Base-by-base conservation (phyloP, 441 rosid genomes). In the Metrosideros polymorpha region DNA sequence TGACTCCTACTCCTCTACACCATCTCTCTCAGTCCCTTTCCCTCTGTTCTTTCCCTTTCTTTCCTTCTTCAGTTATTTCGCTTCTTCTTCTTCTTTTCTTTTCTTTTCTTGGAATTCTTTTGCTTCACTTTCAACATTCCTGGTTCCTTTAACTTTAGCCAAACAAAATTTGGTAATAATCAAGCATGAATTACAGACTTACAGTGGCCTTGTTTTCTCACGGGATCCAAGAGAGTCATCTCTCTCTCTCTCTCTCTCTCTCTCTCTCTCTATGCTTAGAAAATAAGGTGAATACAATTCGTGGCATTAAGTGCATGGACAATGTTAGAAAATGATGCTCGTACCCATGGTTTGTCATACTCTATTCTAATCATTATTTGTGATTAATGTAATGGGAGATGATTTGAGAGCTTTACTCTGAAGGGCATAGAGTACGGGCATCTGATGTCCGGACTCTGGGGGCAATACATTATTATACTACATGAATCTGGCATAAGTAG, bases 191-290 rank as follows among this genome's bases (percentile, higher is more conserved):
- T 84, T 86, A 55, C 84, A 86, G 84, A 76, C 61, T 86, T 79
- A 88, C 87, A 85, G 91, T 43, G n/a, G 4, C 88, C 54, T 13
- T 88, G 92, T 71, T 89, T 84, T 76, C 92, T 90, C 94, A 82
- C 98, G 92, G 95, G 97, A 95, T 95, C 97, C 95, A 83, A 94
- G 92, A 94, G 92, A 93, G 91, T 82, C 89, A 83, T 87, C 83
- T 84, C 92, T 86, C 85, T 87, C 91, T 91, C 91, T 85, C 90
- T 88, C 91, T 91, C 84, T 89, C 84, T 86, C 59, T 56, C 32
- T 59, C 66, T 59, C 35, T 89, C 86, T 87, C 85, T 77, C 87
- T 86, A 49, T 88, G 85, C 83, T 88, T 89, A 19, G 39, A 82
- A 82, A n/a, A 82, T 35, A 29, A 47, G 56, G 32, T 50, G 42